Base-by-base conservation (phyloP, 306 rosid species). In the Calophaca sinica region DNA sequence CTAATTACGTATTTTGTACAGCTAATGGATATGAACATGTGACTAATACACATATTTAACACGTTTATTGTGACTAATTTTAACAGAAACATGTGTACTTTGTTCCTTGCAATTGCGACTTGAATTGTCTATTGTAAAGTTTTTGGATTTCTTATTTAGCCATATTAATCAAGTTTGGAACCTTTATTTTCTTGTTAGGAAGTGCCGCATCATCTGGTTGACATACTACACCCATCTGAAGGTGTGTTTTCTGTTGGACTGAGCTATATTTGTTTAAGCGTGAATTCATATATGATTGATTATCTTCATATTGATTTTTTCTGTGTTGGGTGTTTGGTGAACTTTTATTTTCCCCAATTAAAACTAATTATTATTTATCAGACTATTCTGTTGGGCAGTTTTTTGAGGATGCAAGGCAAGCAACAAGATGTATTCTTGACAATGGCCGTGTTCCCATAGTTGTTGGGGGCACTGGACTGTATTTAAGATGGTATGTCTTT, bases 391-490 rank as follows among this genome's bases (percentile, higher is more conserved):
- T 87, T 77, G 97, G 98, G 7, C 85, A 85, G 82, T 94, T 88
- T 89, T 91, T 84, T 75, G 98, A 91, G 84, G 97, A 94, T 87
- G 98, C 93, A 39, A 94, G 97, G 85, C 81, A 86, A 86, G 91
- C 90, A 53, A 88, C 90, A 45, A 86, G 89, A 74, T 55, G 63
- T 69, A 85, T 91, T 86, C 94, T 91, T 82, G 93, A 88, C 71
- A 86, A 57, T 6, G 93, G 91, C 26, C 87, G 80, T 65, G 94
- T 94, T 80, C 98, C 98, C 41, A 84, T 94, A 58, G 93, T 94
- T 76, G 88, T 91, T 51, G 98, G 98, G 75, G 98, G 98, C 73
- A 94, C 96, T 42, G 98, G 97, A 78, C 80, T 94, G 82, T 91
- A 94, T 84, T 87, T 94, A 73, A 86, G 97, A 79, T 94, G 98